Evolutionary conservation across 2,329 filamentous ascomycete species (phyloP).

Genomic region (Esteya vermicola): DNA sequence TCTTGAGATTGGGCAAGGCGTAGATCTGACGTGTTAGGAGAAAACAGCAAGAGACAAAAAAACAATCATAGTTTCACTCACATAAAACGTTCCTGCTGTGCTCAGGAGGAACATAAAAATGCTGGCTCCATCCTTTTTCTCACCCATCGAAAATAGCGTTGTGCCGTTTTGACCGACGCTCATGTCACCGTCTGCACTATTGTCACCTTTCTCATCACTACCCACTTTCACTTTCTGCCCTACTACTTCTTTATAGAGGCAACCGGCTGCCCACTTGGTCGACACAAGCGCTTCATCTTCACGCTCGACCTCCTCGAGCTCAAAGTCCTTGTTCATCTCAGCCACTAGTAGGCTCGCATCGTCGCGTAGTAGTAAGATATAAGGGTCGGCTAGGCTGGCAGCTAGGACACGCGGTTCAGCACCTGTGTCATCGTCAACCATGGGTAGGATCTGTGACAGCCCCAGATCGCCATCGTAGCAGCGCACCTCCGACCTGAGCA

Average conservation of each 20-base stretch:
- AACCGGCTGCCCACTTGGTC: slow-evolving; percentile 70
- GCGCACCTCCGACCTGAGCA: slow-evolving; percentile 72
- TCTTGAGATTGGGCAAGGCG: slow-evolving; percentile 56
- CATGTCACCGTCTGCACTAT: too few relatives aligned
- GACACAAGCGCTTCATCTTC: slow-evolving; percentile 39
- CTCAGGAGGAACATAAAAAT: slow-evolving; percentile 67
- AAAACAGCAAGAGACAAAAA: background rate
- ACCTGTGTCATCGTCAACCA: slow-evolving; percentile 81
- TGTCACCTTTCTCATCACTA: too few relatives aligned
- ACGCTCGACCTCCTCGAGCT: slow-evolving; percentile 69
- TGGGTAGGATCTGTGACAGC: slow-evolving; percentile 79
- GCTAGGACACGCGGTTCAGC: slow-evolving; percentile 64
- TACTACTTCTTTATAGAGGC: slow-evolving; percentile 58
- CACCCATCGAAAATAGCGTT: too few relatives aligned
- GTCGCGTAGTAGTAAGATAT: slow-evolving; percentile 68
- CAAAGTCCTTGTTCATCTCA: slow-evolving; percentile 65
- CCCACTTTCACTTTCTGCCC: too few relatives aligned
- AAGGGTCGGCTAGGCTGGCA: slow-evolving; percentile 77
- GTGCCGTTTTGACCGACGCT: too few relatives aligned
- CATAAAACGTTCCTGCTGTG: slow-evolving; percentile 57
- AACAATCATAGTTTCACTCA: slow-evolving; percentile 29
- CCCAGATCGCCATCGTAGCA: slow-evolving; percentile 86
- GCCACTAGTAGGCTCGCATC: slow-evolving; percentile 70
- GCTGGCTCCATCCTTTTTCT: too few relatives aligned
- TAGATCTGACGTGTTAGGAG: slow-evolving; percentile 43